These are phyloP conservation scores for Orbilia brochopaga DNA, from an alignment of 2,329 filamentous ascomycete genomes.

Conservation along the genomic window DNA sequence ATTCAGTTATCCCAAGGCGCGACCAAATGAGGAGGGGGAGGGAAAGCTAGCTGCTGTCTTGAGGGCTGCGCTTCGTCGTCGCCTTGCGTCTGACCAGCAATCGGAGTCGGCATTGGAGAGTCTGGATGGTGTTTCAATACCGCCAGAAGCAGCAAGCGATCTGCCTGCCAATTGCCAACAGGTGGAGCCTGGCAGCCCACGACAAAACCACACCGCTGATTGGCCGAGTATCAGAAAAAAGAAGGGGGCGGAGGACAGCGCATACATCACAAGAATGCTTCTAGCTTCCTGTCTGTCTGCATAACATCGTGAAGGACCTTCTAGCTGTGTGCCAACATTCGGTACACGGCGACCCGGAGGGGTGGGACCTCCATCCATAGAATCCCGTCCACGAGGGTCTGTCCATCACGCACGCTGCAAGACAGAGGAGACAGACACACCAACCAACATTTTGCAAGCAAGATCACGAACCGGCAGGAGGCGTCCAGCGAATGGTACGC, in stretches of 20 bases:
- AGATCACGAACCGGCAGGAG: slow-evolving; percentile 38
- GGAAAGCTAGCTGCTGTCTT: not conserved
- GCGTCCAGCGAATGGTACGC: slow-evolving; percentile 43
- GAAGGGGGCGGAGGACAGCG: slow-evolving; percentile 36
- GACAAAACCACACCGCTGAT: slow-evolving; percentile 22
- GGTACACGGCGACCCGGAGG: slow-evolving; percentile 16
- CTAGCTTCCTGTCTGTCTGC: slow-evolving; percentile 1
- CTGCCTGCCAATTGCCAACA: slow-evolving; percentile 17
- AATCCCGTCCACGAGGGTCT: slow-evolving; percentile 44
- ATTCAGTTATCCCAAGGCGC: not conserved
- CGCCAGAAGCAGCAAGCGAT: slow-evolving; percentile 35
- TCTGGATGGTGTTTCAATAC: slow-evolving; percentile 33
- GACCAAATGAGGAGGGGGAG: not conserved
- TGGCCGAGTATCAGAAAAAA: slow-evolving; percentile 26
- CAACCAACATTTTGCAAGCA: slow-evolving; percentile 20
- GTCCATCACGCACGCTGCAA: slow-evolving; percentile 17
- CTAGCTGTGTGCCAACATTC: not conserved
- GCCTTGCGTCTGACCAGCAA: slow-evolving; percentile 2
- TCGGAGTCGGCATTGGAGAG: not conserved
- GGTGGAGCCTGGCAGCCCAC: not conserved
- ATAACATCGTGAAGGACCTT: not conserved
- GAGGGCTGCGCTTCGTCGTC: not conserved
- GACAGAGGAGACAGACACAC: slow-evolving; percentile 20
- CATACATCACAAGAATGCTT: slow-evolving; percentile 12
- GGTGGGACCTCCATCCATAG: slow-evolving; percentile 49